Evolutionary conservation across 768 basidiomycete genomes (phyloP).

Genomic region (Lentinula sp.): DNA sequence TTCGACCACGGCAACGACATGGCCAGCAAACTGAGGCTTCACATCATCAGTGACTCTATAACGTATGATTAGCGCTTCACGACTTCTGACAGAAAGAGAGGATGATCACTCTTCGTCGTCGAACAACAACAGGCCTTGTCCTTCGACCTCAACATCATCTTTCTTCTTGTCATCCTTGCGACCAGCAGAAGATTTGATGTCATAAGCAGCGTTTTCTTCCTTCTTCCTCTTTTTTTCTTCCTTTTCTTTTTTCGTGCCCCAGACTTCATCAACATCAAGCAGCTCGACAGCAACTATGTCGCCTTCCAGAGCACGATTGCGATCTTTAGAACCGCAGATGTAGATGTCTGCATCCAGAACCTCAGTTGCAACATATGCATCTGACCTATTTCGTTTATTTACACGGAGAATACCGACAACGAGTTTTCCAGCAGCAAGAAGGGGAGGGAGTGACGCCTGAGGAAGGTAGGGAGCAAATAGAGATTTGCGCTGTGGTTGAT

Average conservation of each 20-base stretch:
- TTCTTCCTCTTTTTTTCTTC: constrained; percentile 99
- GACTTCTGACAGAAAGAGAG: constrained; percentile 7
- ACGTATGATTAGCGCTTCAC: neutral
- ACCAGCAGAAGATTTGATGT: constrained; percentile 64
- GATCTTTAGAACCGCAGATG: constrained; percentile 97
- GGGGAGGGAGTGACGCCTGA: constrained; percentile 93
- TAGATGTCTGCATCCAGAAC: constrained; percentile 98
- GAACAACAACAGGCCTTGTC: constrained; percentile 93
- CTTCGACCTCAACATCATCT: constrained; percentile 99
- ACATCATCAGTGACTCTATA: constrained; percentile 91
- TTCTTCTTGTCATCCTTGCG: constrained; percentile 99
- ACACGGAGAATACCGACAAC: constrained; percentile 96
- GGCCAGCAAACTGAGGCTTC: constrained; percentile 97
- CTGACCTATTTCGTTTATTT: constrained; percentile 97
- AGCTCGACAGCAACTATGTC: constrained; percentile 98
- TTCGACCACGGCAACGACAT: constrained; percentile 99
- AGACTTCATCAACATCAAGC: constrained; percentile 95
- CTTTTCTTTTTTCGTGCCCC: constrained; percentile 99
- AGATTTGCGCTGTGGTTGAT: constrained; percentile 93
- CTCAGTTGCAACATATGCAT: constrained; percentile 98
- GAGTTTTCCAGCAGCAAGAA: constrained; percentile 93
- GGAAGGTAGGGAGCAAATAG: constrained; percentile 98
- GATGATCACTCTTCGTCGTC: constrained; percentile 87
- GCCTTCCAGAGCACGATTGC: constrained; percentile 96
- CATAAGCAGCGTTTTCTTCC: constrained; percentile 97